Base-by-base conservation (phyloP, 179 eudicot species). In the Silene vulgaris region DNA sequence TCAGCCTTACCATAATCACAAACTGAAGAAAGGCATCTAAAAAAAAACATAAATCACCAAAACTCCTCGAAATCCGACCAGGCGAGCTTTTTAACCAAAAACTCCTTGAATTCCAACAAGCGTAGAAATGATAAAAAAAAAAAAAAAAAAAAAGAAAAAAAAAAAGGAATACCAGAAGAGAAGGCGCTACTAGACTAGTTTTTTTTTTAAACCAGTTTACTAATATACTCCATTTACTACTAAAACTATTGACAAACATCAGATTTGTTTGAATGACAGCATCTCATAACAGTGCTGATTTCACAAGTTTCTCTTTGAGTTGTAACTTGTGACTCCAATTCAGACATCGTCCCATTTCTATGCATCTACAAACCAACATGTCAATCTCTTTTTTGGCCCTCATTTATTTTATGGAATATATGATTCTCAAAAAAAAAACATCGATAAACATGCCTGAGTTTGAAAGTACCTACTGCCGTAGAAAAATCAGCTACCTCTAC, bases 311-410 rank as follows among this genome's bases (percentile, higher is more conserved):
- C 20, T 1, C 45, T 30, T 9, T 50, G 56, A 50, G n/a, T 50
- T 50, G 20, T 5, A 21, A 30, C 19, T 65, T 20, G 26, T 23
- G 26, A 23, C 43, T 30, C 30, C 5, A 65, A 19, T 30, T 28
- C 19, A 28, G 2, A 28, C 8, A 13, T 29, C 40, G 0, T 30
- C 45, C 45, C n/a, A 65, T 65, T 23, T 65, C 69, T 30, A 65
- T 3, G 40, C 37, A 26, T 65, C 43, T 11, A 14, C n/a, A 65
- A 16, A 65, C 69, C 69, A 65, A 28, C 69, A 35, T 28, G 19
- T 13, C 37, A 65, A 65, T 65, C 69, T 29, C 69, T 29, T 29
- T 65, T 16, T 65, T 17, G n/a, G 19, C n/a, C 48, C n/a, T 65
- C 37, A 14, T 65, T 65, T 17, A 17, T 8, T n/a, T 13, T 29